Percentiles rank a stretch among this genome's conserved stretches.
phyloP scores from a whole-genome alignment of 768 basidiomycete genomes.

The Kockovaella imperatae region DNA sequence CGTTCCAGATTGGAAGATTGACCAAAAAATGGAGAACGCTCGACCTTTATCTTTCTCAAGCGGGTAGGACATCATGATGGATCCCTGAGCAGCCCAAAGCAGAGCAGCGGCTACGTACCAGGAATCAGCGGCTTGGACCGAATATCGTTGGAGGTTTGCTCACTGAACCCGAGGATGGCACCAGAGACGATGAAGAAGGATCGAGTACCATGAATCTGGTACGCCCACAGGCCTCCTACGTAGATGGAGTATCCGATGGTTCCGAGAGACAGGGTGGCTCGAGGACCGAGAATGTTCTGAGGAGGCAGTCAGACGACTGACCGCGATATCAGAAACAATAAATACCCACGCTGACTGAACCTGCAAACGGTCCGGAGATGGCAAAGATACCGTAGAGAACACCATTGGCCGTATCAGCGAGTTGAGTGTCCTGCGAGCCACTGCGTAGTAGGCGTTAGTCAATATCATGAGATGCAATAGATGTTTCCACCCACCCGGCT shows the following conservation, averaged over 20 bases:
- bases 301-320: neutral
- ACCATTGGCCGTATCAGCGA: slow-evolving; percentile 48
- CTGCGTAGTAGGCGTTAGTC: slow-evolving; percentile 48
- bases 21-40: slow-evolving; percentile 54
- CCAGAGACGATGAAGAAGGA: slow-evolving; percentile 53
- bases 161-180: slow-evolving; percentile 50
- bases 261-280: slow-evolving; percentile 64
- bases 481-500: slow-evolving; percentile 28
- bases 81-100: slow-evolving; percentile 51
- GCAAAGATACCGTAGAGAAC: slow-evolving; percentile 50
- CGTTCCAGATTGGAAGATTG: slow-evolving; percentile 51
- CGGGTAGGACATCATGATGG: slow-evolving; percentile 56
- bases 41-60: slow-evolving; percentile 55
- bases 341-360: slow-evolving; percentile 41
- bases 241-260: slow-evolving; percentile 69
- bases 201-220: slow-evolving; percentile 45
- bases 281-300: slow-evolving; percentile 64
- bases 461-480: slow-evolving; percentile 48
- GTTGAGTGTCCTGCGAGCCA: slow-evolving; percentile 46
- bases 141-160: neutral
- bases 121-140: neutral
- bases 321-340: neutral
- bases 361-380: slow-evolving; percentile 47
- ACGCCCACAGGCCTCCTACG: slow-evolving; percentile 30
- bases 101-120: slow-evolving; percentile 46